These are phyloP conservation scores for Cenchrus purpureus DNA, from an alignment of 176 grass and related monocot species.

Conservation along the genomic window DNA sequence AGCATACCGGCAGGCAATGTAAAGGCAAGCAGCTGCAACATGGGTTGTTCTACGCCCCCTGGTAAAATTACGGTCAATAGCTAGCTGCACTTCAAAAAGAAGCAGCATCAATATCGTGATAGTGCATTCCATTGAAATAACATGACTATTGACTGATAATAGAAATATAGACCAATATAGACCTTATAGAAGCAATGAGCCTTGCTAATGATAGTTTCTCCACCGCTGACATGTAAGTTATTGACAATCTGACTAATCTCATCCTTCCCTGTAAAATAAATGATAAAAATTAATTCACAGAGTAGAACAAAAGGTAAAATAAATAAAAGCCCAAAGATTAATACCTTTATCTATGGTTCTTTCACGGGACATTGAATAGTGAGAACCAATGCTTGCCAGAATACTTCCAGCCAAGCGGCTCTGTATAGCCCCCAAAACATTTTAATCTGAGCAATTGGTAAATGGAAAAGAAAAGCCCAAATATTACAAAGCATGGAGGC, in stretches of 20 bases:
- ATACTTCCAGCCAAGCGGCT: conserved; percentile 52
- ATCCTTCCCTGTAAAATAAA: conserved; percentile 65
- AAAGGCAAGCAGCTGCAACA: conserved; percentile 88
- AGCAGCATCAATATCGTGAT: conserved; percentile 33
- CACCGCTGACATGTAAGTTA: conserved; percentile 66
- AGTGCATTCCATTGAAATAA: conserved; percentile 20
- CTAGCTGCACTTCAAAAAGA: conserved; percentile 71
- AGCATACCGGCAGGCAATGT: conserved; percentile 85
- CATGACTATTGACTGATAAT: conserved; percentile 13
- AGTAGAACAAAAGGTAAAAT: conserved; percentile 11
- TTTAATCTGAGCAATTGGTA: conserved; percentile 7
- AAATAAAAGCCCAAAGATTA: not conserved
- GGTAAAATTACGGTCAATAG: conserved; percentile 78
- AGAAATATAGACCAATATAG: conserved; percentile 45
- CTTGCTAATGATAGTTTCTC: conserved; percentile 58
- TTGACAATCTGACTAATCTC: conserved; percentile 72
- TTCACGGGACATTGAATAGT: conserved; percentile 73
- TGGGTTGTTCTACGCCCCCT: conserved; percentile 72
- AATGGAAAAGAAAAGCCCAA: conserved; percentile 1
- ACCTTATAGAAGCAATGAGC: conserved; percentile 80
- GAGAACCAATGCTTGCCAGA: conserved; percentile 52
- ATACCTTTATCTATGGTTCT: conserved; percentile 78
- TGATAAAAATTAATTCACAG: not conserved
- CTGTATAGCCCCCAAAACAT: conserved; percentile 41
- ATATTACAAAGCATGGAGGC: not conserved